Evolutionary conservation across 2,329 filamentous ascomycete genomes (phyloP), one percentile per base, ranked within the genome.

Genomic region (Leptographium lundbergii): DNA sequence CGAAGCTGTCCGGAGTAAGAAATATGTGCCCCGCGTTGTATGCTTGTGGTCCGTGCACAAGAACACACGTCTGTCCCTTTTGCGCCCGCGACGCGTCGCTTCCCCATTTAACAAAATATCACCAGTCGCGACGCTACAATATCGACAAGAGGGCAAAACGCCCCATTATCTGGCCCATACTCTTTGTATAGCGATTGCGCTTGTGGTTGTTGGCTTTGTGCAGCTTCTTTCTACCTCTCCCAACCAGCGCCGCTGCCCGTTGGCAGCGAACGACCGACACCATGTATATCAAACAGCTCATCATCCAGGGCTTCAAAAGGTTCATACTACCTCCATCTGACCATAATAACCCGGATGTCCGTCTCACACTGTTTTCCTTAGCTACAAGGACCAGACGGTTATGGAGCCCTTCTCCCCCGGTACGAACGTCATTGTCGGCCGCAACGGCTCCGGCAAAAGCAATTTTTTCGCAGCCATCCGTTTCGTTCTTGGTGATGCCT

Each of bases 221-320:
- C 34, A 32, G 17, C 34, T 39, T 14, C n/a, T 25, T 14, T 17
- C n/a, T 11, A 19, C 11, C n/a, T n/a, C 34, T 47, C 34, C 57
- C 29, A 22, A 17, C 57, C 59, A 45, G 42, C 59, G 59, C 27
- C 54, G 62, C 61, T 66, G 64, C 64, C 62, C 64, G 63, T 63
- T 59, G 65, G 66, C 69, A 68, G 68, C 66, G 57, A 57, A 57
- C 58, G 39, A 59, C 58, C 61, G 64, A 68, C 72, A 78, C 67
- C 70, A 96, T 96, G 91, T 94, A 95, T 78, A 96, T 99, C 81
- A 99, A 99, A 75, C 94, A 99, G 78, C 96, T 97, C 73, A 97
- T 96, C 73, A 97, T 99, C 71, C 94, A 99, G 74, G 94, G 94
- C 84, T 99, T 99, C 77, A 99, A 99, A 77, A 96, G 91, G 91